These are phyloP conservation scores for Pseudomonodictys pantanalensis DNA, from an alignment of 495 filamentous ascomycete species.

Conservation along the genomic window DNA sequence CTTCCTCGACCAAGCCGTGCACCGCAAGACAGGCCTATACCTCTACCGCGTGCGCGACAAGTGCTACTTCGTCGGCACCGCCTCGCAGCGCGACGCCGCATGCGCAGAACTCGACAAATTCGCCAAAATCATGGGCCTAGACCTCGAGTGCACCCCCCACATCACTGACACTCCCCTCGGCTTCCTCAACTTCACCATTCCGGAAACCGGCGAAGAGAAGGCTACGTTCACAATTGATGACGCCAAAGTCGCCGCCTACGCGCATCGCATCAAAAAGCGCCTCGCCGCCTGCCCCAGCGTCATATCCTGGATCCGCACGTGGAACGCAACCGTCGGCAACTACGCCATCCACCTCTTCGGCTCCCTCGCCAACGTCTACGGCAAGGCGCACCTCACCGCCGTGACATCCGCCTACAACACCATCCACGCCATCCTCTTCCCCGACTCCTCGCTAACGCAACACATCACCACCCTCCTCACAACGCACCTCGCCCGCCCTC, in stretches of 20 bases:
- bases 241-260: slow-evolving; percentile 10
- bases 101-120: background rate
- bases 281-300: slow-evolving; percentile 17
- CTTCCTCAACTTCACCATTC: slow-evolving; percentile 2
- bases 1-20: slow-evolving; percentile 26
- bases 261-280: slow-evolving; percentile 15
- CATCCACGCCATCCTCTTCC: slow-evolving; percentile 22
- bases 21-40: slow-evolving; percentile 11
- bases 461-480: slow-evolving; percentile 12
- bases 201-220: background rate
- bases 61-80: slow-evolving; percentile 14
- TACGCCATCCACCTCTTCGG: slow-evolving; percentile 22
- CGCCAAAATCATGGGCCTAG: slow-evolving; percentile 1
- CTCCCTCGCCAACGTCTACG: slow-evolving; percentile 21
- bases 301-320: slow-evolving; percentile 23
- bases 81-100: slow-evolving; percentile 3
- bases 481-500: background rate
- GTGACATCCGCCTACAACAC: slow-evolving; percentile 7
- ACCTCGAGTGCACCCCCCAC: background rate
- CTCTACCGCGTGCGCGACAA: slow-evolving; percentile 25
- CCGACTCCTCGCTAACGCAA: slow-evolving; percentile 2
- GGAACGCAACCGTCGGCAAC: slow-evolving; percentile 16
- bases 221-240: slow-evolving; percentile 18
- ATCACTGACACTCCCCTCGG: background rate
- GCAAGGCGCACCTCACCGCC: slow-evolving; percentile 20